phyloP scores from a whole-genome alignment of 2,329 filamentous ascomycete species.

The Botrytis byssoidea region DNA sequence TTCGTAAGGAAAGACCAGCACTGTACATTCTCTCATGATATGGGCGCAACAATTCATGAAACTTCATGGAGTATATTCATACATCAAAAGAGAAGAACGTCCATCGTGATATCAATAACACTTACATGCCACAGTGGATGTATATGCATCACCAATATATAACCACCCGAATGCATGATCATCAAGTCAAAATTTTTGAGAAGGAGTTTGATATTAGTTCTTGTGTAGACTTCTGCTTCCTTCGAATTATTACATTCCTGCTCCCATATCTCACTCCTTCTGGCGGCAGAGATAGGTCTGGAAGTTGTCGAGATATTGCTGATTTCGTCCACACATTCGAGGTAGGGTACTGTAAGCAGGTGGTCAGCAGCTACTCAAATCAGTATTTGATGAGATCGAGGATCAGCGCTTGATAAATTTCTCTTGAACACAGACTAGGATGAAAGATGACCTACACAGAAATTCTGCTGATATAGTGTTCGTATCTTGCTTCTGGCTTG shows the following conservation, averaged over 20 bases:
- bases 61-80: too few relatives aligned
- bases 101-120: not conserved
- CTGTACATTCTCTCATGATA: too few relatives aligned
- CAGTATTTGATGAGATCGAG: not conserved
- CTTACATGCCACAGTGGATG: not conserved
- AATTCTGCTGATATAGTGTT: not conserved
- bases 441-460: not conserved
- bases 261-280: not conserved
- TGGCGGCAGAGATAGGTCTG: not conserved
- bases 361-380: not conserved
- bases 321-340: not conserved
- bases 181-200: not conserved
- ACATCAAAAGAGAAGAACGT: too few relatives aligned
- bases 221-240: not conserved
- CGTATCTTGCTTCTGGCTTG: not conserved
- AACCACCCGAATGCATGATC: not conserved
- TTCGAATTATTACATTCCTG: not conserved
- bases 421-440: not conserved
- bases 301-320: not conserved
- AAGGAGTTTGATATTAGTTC: not conserved
- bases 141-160: not conserved
- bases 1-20: too few relatives aligned
- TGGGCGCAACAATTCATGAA: too few relatives aligned
- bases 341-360: not conserved
- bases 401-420: too few relatives aligned